phyloP scores from a whole-genome alignment of 495 filamentous ascomycete genomes.

The Lasiosphaeria hispida region DNA sequence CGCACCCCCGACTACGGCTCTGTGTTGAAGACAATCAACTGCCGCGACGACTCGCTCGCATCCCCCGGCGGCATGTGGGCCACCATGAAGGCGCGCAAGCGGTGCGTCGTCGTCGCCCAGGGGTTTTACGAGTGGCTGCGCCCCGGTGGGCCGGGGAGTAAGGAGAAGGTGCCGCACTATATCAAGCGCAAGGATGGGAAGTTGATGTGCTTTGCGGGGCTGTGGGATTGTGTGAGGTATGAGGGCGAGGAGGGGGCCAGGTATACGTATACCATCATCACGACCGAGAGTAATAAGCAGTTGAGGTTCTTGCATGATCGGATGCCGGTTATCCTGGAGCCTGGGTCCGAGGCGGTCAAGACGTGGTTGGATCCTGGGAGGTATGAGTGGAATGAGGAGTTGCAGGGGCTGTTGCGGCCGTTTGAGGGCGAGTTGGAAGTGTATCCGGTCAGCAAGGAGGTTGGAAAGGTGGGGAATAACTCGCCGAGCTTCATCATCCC shows the following conservation, averaged over 20 bases:
- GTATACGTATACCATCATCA: conserved; percentile 87
- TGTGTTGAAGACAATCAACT: conserved; percentile 88
- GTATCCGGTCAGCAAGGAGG: conserved; percentile 82
- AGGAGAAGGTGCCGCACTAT: conserved; percentile 80
- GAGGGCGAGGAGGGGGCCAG: conserved; percentile 45
- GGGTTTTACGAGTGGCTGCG: conserved; percentile 98
- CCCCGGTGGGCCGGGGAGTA: conserved; percentile 59
- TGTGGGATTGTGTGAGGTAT: conserved; percentile 87
- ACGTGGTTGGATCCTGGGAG: conserved; percentile 77
- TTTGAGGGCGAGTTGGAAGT: conserved; percentile 77
- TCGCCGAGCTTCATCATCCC: conserved; percentile 79
- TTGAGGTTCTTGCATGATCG: conserved; percentile 84
- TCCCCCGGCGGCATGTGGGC: conserved; percentile 84
- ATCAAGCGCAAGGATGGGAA: conserved; percentile 75
- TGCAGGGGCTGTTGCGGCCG: conserved; percentile 74
- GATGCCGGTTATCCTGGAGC: conserved; percentile 92
- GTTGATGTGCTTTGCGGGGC: conserved; percentile 84
- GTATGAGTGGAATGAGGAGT: conserved; percentile 69
- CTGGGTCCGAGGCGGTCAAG: conserved; percentile 64
- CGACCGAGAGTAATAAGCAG: conserved; percentile 76
- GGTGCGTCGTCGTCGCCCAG: conserved; percentile 82
- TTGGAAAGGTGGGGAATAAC: conserved; percentile 95
- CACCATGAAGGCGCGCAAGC: conserved; percentile 80
- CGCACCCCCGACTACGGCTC: conserved; percentile 62
- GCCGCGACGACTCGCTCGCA: conserved; percentile 81